Percentiles rank a stretch among this genome's conserved stretches.
These are phyloP conservation scores for Lolium perenne DNA, from an alignment of 176 grass and related monocot genomes.

Conservation along the genomic window DNA sequence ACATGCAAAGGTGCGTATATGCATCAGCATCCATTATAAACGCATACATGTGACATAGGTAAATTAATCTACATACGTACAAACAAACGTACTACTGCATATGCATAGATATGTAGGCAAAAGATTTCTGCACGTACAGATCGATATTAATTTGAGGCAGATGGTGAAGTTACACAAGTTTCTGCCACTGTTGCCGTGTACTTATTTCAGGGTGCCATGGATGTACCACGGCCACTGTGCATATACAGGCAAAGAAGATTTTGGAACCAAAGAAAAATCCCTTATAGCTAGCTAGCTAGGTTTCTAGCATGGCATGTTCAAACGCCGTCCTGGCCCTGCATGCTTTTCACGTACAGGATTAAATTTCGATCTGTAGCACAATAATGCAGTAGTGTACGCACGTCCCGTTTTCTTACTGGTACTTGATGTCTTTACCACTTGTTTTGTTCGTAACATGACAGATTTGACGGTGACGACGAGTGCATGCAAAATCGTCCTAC, in stretches of 20 bases:
- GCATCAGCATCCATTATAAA: neutral
- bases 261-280: neutral
- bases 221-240: neutral
- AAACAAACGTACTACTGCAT: neutral
- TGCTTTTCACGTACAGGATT: neutral
- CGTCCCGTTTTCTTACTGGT: neutral
- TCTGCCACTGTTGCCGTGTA: slow-evolving; percentile 16
- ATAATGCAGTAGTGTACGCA: neutral
- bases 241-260: neutral
- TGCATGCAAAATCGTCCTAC: neutral
- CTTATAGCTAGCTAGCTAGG: neutral
- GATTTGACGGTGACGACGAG: neutral
- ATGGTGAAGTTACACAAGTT: slow-evolving; percentile 14
- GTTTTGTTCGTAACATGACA: slow-evolving; percentile 12
- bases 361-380: neutral
- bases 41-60: neutral
- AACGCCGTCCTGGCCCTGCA: neutral
- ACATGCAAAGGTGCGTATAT: no score
- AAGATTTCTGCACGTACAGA: neutral
- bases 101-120: neutral
- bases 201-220: slow-evolving; percentile 24
- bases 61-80: neutral
- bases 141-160: slow-evolving; percentile 6
- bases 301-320: neutral
- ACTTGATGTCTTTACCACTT: neutral